A percentile compares a stretch with the other conserved stretches of the same genome.
These are phyloP conservation scores for Rosa chinensis DNA, from an alignment of 306 rosid genomes.

Conservation along the genomic window DNA sequence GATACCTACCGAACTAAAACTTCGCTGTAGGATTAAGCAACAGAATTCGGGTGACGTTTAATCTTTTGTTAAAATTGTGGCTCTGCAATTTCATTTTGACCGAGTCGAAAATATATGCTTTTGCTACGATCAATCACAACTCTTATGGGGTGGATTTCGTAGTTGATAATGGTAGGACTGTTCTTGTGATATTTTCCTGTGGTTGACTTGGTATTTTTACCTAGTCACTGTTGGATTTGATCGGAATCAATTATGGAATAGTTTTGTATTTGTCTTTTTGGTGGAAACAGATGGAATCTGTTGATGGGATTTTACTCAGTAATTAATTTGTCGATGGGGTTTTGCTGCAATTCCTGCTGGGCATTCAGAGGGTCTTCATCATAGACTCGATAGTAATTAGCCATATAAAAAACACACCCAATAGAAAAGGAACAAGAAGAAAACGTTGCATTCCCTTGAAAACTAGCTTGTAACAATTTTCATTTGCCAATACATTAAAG, in stretches of 20 bases:
- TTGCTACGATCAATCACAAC: background rate
- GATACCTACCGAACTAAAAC: background rate
- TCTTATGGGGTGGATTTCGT: background rate
- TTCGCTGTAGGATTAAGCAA: background rate
- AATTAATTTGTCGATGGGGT: too few relatives aligned
- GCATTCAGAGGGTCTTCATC: background rate
- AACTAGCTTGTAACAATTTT: background rate
- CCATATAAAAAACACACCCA: background rate
- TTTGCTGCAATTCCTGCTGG: background rate
- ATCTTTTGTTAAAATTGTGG: background rate
- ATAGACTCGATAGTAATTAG: background rate
- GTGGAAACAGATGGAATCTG: too few relatives aligned
- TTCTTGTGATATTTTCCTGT: background rate
- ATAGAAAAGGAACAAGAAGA: background rate
- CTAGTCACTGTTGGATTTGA: too few relatives aligned
- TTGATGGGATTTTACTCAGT: background rate
- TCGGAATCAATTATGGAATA: background rate
- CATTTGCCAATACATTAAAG: background rate
- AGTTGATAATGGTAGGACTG: background rate
- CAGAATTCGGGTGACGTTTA: background rate
- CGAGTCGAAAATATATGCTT: background rate
- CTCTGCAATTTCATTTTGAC: background rate
- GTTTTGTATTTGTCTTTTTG: too few relatives aligned
- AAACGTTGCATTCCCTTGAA: background rate
- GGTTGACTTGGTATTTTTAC: too few relatives aligned